A percentile compares a stretch with the other conserved stretches of the same genome.
phyloP scores from a whole-genome alignment of 768 basidiomycete species.

The Inosperma sp. region DNA sequence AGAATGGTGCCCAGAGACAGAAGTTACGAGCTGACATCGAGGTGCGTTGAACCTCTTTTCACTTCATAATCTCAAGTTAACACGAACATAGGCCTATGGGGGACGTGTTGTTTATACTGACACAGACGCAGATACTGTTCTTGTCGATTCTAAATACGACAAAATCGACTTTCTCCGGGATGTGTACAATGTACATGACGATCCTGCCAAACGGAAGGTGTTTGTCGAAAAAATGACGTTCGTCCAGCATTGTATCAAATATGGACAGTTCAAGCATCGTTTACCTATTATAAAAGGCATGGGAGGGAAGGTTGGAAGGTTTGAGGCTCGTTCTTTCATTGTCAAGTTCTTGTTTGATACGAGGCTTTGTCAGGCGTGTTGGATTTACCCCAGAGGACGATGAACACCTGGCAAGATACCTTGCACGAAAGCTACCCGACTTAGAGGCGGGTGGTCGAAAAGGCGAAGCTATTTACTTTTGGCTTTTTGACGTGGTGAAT shows the following conservation, averaged over 20 bases:
- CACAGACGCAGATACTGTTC: conserved; percentile 23
- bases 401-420: conserved; percentile 30
- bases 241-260: conserved; percentile 24
- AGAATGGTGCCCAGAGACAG: background rate
- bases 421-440: conserved; percentile 36
- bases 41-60: conserved; percentile 21
- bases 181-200: conserved; percentile 14
- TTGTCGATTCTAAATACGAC: conserved; percentile 13
- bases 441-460: conserved; percentile 35
- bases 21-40: conserved; percentile 22
- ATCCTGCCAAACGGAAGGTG: conserved; percentile 14
- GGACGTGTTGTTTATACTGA: conserved; percentile 21
- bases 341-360: background rate
- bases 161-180: conserved; percentile 10
- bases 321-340: conserved; percentile 7
- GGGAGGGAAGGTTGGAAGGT: conserved; percentile 20
- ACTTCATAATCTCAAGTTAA: background rate
- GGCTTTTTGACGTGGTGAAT: conserved; percentile 30
- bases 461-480: conserved; percentile 33
- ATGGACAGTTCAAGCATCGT: conserved; percentile 18
- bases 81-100: conserved; percentile 24
- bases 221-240: conserved; percentile 27
- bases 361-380: conserved; percentile 16
- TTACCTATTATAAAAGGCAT: conserved; percentile 21
- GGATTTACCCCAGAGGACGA: conserved; percentile 39